Percentiles rank a stretch among this genome's conserved stretches.
phyloP scores from a whole-genome alignment of 2,329 filamentous ascomycete genomes.

The Tolypocladium ovalisporum region DNA sequence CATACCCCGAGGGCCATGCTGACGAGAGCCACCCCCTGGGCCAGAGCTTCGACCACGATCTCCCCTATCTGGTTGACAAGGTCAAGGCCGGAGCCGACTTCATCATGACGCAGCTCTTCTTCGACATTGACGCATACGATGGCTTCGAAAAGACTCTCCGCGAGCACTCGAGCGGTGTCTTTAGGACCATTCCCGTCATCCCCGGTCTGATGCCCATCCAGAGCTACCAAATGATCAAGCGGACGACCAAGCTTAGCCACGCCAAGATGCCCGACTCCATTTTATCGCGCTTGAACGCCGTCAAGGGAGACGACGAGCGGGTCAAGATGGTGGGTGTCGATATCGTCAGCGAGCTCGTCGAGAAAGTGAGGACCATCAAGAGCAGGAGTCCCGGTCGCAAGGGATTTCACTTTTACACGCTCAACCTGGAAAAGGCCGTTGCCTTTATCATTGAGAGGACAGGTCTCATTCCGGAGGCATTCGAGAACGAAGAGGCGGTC shows the following conservation, averaged over 20 bases:
- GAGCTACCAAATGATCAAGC: conserved; percentile 88
- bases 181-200: conserved; percentile 81
- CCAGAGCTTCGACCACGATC: conserved; percentile 63
- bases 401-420: conserved; percentile 94
- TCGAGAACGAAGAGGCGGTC: conserved; percentile 41
- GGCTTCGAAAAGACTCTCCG: conserved; percentile 68
- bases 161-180: conserved; percentile 71
- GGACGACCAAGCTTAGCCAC: conserved; percentile 90
- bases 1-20: conserved; percentile 90
- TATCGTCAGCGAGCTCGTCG: conserved; percentile 74
- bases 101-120: conserved; percentile 97
- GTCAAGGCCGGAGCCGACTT: conserved; percentile 88
- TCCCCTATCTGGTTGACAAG: conserved; percentile 87
- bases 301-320: conserved; percentile 69
- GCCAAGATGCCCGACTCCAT: conserved; percentile 66
- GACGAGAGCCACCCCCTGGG: conserved; percentile 73
- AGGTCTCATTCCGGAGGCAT: conserved; percentile 61
- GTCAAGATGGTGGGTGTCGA: conserved; percentile 74
- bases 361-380: conserved; percentile 60
- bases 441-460: conserved; percentile 84
- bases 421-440: conserved; percentile 93
- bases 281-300: conserved; percentile 57
- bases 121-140: conserved; percentile 75
- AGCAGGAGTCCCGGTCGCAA: conserved; percentile 46
- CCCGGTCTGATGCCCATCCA: conserved; percentile 97